These are phyloP conservation scores for Xylariaceae sp. DNA, from an alignment of 2,329 filamentous ascomycete species.

Conservation along the genomic window DNA sequence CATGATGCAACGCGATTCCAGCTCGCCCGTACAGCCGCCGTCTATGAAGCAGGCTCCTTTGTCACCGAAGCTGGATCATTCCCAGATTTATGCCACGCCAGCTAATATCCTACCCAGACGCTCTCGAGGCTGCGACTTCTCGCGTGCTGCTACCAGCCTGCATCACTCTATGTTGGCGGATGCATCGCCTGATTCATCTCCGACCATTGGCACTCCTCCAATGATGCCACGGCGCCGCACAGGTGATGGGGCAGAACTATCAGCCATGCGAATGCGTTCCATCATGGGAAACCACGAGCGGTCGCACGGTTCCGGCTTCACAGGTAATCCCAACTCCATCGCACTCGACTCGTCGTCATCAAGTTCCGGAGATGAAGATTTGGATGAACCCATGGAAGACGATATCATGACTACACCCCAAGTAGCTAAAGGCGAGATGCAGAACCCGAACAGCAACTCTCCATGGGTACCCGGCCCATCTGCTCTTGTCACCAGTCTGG, in stretches of 20 bases:
- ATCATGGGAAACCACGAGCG: slow-evolving; percentile 65
- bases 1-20: slow-evolving; percentile 52
- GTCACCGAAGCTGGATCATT: slow-evolving; percentile 80
- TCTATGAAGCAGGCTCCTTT: slow-evolving; percentile 60
- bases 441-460: slow-evolving; percentile 32
- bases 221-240: slow-evolving; percentile 54
- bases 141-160: slow-evolving; percentile 84
- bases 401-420: slow-evolving; percentile 80
- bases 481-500: slow-evolving; percentile 67
- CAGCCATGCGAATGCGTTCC: slow-evolving; percentile 67
- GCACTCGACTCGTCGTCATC: slow-evolving; percentile 68
- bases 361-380: slow-evolving; percentile 63
- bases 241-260: slow-evolving; percentile 54
- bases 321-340: slow-evolving; percentile 71
- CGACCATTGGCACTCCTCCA: slow-evolving; percentile 65
- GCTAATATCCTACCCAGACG: slow-evolving; percentile 83
- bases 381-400: slow-evolving; percentile 75
- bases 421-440: slow-evolving; percentile 52
- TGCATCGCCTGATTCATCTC: slow-evolving; percentile 84
- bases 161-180: slow-evolving; percentile 94
- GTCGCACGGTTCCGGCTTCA: slow-evolving; percentile 69
- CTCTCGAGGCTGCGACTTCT: slow-evolving; percentile 88
- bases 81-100: slow-evolving; percentile 79
- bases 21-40: slow-evolving; percentile 29
- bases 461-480: slow-evolving; percentile 63